Evolutionary conservation across 2,329 filamentous ascomycete genomes (phyloP), one percentile per base, ranked within the genome.

Genomic region (Colletotrichum sp.): DNA sequence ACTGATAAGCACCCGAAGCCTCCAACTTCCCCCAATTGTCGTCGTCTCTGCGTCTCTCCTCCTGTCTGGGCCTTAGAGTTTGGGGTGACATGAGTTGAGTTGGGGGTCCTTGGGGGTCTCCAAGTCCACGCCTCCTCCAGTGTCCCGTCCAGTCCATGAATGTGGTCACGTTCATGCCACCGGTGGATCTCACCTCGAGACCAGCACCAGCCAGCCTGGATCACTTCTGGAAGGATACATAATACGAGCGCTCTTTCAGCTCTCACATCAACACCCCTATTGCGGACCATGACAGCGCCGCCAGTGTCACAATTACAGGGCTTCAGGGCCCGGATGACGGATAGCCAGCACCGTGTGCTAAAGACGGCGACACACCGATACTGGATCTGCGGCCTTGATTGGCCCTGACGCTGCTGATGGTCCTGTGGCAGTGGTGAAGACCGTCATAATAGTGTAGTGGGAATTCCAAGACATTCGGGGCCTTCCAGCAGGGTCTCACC

Each of bases 371-470:
- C 29, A 30, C 27, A 44, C 36, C 66, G 62, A 72, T 30, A 62
- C 62, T 30, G 27, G 22, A 71, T 66, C 69, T 22, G 4, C 68
- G 61, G 61, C 19, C 66, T 55, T 69, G 52, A 52, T 49, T 72
- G 62, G 63, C 55, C 36, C 64, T 29, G 52, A 36, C 12, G 55
- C 13, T n/a, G 27, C 59, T 15, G 61, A 30, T 44, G 49, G 49
- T 32, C 19, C 55, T 32, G 32, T 71, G 69, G 9, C 59, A 71
- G 59, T 64, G 69, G 29, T 61, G 52, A 61, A 52, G 59, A 44
- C 59, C 69, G 69, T 76, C 62, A 72, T 72, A 64, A 72, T 68
- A 73, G 73, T 76, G 73, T 68, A 73, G 73, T 76, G 73, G 69
- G 25, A 44, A 29, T 44, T 63, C 69, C 69, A 66, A 67, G 69